A percentile compares a stretch with the other conserved stretches of the same genome.
These are phyloP conservation scores for Endocarpon pusillum DNA, from an alignment of 495 filamentous ascomycete species.

Conservation along the genomic window DNA sequence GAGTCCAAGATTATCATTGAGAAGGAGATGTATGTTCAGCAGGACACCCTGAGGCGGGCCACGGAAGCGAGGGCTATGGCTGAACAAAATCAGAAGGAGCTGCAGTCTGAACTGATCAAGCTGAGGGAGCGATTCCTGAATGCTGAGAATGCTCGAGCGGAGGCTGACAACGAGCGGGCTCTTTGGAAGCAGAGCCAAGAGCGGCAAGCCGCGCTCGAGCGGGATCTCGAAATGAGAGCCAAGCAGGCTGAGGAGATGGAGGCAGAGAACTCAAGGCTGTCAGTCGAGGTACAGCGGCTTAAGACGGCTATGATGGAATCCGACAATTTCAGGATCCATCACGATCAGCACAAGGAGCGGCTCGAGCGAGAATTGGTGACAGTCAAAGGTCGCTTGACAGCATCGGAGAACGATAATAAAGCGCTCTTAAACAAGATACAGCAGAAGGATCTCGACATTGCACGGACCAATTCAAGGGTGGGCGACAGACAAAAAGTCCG, in stretches of 20 bases:
- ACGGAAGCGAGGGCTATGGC: constrained; percentile 61
- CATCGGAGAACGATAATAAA: constrained; percentile 96
- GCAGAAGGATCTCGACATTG: constrained; percentile 94
- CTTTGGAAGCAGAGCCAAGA: constrained; percentile 65
- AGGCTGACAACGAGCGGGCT: constrained; percentile 69
- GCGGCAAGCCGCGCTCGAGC: constrained; percentile 56
- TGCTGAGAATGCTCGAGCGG: constrained; percentile 67
- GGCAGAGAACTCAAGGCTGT: constrained; percentile 54
- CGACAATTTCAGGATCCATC: constrained; percentile 65
- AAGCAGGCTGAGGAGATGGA: constrained; percentile 57
- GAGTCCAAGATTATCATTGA: constrained; percentile 95
- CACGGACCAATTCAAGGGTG: constrained; percentile 70
- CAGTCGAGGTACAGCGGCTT: constrained; percentile 60
- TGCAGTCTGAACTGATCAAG: constrained; percentile 67
- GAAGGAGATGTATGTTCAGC: constrained; percentile 96
- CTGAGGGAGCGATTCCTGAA: constrained; percentile 68
- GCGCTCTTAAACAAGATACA: constrained; percentile 89
- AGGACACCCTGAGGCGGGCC: constrained; percentile 79
- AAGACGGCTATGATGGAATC: constrained; percentile 75
- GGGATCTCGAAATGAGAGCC: constrained; percentile 60
- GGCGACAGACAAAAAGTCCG: constrained; percentile 73
- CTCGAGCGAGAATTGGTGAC: constrained; percentile 85
- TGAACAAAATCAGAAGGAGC: constrained; percentile 76
- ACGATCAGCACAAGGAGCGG: constrained; percentile 87
- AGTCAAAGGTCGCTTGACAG: constrained; percentile 73